phyloP scores from a whole-genome alignment of 169 alveolate species.

The Plasmodium adleri region DNA sequence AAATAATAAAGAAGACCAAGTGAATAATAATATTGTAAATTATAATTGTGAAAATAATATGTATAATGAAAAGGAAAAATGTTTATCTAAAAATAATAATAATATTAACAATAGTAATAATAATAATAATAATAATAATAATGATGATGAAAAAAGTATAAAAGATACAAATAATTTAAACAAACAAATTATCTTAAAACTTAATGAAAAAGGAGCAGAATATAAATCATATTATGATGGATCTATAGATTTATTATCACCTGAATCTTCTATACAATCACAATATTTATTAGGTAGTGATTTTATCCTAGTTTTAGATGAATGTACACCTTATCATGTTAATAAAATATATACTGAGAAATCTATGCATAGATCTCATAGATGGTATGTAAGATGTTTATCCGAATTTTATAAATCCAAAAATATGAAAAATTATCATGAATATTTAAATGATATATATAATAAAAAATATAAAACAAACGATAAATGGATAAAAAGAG shows the following conservation, averaged over 20 bases:
- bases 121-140: not conserved
- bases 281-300: conserved; percentile 63
- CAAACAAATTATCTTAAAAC: conserved; percentile 21
- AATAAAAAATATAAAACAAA: conserved; percentile 33
- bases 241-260: conserved; percentile 31
- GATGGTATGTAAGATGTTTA: conserved; percentile 66
- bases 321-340: conserved; percentile 62
- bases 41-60: not conserved
- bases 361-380: conserved; percentile 70
- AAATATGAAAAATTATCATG: conserved; percentile 59
- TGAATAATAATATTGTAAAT: not conserved
- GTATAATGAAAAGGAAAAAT: not conserved
- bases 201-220: conserved; percentile 46
- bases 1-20: not conserved
- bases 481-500: conserved; percentile 26
- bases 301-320: conserved; percentile 51
- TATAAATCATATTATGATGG: conserved; percentile 61
- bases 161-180: not conserved
- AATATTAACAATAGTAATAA: not conserved
- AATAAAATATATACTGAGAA: conserved; percentile 39
- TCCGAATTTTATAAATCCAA: conserved; percentile 34
- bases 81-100: not conserved
- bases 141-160: not conserved
- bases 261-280: conserved; percentile 62
- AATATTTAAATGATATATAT: conserved; percentile 28